phyloP scores from a whole-genome alignment of 2,329 filamentous ascomycete genomes.

The Paecilomyces sp. region DNA sequence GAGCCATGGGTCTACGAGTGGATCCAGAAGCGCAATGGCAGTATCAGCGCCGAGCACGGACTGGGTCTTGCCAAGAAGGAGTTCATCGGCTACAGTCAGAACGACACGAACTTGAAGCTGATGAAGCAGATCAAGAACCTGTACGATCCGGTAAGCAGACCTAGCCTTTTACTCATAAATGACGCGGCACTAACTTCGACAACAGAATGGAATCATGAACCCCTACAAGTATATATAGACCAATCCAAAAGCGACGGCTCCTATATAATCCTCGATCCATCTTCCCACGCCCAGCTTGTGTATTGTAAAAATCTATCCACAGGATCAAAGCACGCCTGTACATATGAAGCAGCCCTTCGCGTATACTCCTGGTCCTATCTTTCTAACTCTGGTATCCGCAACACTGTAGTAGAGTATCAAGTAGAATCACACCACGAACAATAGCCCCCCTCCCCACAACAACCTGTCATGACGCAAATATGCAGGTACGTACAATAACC shows the following conservation, averaged over 20 bases:
- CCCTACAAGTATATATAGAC: slow-evolving; percentile 84
- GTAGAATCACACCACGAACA: background rate
- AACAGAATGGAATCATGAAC: slow-evolving; percentile 94
- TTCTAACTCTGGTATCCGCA: background rate
- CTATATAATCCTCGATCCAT: background rate
- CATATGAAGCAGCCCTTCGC: background rate
- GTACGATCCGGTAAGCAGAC: slow-evolving; percentile 76
- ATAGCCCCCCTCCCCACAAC: background rate
- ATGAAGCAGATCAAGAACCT: slow-evolving; percentile 95
- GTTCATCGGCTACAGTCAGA: slow-evolving; percentile 88
- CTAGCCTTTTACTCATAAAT: background rate
- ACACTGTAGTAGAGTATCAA: background rate
- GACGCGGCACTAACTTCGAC: slow-evolving; percentile 10
- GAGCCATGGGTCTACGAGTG: slow-evolving; percentile 98
- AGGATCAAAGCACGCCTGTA: background rate
- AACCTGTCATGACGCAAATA: background rate
- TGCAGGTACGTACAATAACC: background rate
- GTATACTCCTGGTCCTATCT: background rate
- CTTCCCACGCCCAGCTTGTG: background rate
- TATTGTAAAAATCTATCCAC: background rate
- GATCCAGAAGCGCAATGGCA: slow-evolving; percentile 80
- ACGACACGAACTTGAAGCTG: slow-evolving; percentile 74
- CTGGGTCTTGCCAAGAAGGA: slow-evolving; percentile 92
- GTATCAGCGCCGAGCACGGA: slow-evolving; percentile 95
- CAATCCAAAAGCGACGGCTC: background rate